Evolutionary conservation across 495 filamentous ascomycete species (phyloP), one percentile per base, ranked within the genome.

Genomic region (Hypoxylon intermedium): DNA sequence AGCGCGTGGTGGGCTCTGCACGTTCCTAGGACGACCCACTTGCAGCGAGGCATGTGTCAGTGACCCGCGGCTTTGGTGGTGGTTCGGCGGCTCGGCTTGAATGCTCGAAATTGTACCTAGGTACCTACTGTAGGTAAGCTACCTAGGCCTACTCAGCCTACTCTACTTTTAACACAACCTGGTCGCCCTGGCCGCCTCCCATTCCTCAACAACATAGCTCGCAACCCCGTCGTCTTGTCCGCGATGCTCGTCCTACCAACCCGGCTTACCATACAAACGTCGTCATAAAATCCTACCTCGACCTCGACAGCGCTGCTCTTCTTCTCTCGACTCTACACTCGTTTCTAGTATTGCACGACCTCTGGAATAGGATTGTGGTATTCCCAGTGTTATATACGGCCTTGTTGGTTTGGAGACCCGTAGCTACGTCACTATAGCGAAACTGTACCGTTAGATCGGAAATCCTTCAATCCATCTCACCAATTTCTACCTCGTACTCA

Each of bases 401-500:
- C 42, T n/a, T 23, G 28, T 46, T 18, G 6, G 28, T 56, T 46
- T 60, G 13, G 40, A 60, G 56, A 50, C 47, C 50, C 48, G 34
- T 47, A 65, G 60, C 55, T 59, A 65, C 62, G 62, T 65, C 62
- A 65, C 46, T 23, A 59, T 51, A 48, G 24, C 54, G 60, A 37
- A 50, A 46, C 23, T 11, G 13, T 52, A 19, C 60, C 61, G 44
- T 60, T 3, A 20, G 42, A 20, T 31, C 15, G 51, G 56, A 52
- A 54, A 60, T 60, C 56, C 40, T 57, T 41, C 47, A 7, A 46
- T 44, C 54, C 48, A 44, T 5, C 37, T 26, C 50, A 28, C 24
- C 7, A 26, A 42, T 36, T 38, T 13, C 36, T 7, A 11, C 24
- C 13, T 28, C 13, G 24, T 26, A 28, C 40, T 46, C 53, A 48